Evolutionary conservation across 1,284 basidiomycete species (phyloP).

Genomic region (Naganishia albida): DNA sequence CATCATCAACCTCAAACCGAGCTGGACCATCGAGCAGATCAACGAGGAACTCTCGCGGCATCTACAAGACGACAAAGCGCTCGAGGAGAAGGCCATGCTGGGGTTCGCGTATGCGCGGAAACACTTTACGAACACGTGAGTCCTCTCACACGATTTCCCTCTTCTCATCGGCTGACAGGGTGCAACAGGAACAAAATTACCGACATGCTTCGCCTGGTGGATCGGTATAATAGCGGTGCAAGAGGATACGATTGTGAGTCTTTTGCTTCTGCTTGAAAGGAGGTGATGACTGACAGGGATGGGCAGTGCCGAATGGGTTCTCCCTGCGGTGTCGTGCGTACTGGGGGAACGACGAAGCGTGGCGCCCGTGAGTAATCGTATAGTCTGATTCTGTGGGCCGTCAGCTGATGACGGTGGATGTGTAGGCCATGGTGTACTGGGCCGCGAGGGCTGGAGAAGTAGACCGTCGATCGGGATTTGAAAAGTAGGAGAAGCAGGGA

Average conservation of each 20-base stretch:
- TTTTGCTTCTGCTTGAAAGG: neutral
- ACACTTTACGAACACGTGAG: slow-evolving; percentile 48
- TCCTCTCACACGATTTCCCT: neutral
- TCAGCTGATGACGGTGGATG: neutral
- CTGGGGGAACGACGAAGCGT: slow-evolving; percentile 38
- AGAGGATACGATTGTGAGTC: slow-evolving; percentile 50
- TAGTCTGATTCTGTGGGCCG: no score
- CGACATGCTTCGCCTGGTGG: slow-evolving; percentile 45
- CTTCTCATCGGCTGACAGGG: neutral
- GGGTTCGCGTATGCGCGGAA: slow-evolving; percentile 48
- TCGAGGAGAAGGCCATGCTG: slow-evolving; percentile 50
- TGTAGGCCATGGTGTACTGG: slow-evolving; percentile 36
- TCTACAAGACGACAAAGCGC: slow-evolving; percentile 42
- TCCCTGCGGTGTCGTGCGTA: slow-evolving; percentile 49
- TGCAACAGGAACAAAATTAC: slow-evolving; percentile 42
- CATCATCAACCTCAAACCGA: slow-evolving; percentile 45
- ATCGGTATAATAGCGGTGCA: slow-evolving; percentile 43
- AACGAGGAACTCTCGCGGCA: slow-evolving; percentile 41
- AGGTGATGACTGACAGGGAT: neutral
- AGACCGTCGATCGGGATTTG: no score
- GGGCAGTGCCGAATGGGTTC: slow-evolving; percentile 45
- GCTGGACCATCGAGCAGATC: slow-evolving; percentile 48
- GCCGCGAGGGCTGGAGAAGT: slow-evolving; percentile 32
- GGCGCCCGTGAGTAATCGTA: slow-evolving; percentile 33
- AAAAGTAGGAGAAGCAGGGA: no score